phyloP scores from a whole-genome alignment of 805 yeast species.

The Candida koratica region DNA sequence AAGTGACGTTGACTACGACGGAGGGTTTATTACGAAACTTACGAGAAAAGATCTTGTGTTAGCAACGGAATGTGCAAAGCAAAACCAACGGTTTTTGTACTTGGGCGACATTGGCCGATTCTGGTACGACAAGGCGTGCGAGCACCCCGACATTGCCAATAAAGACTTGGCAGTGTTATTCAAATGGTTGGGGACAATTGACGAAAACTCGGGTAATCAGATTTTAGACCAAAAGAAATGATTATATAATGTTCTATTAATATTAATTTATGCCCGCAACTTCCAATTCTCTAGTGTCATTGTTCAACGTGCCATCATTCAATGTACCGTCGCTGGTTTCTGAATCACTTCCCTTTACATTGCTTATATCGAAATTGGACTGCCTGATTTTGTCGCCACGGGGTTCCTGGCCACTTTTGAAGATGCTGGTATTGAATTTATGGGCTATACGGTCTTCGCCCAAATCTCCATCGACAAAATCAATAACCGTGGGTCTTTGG shows the following conservation, averaged over 20 bases:
- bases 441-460: slow-evolving; percentile 17
- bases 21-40: slow-evolving; percentile 48
- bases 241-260: too few relatives aligned
- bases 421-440: slow-evolving; percentile 14
- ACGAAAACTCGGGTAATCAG: slow-evolving; percentile 7
- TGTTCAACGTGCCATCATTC: neutral
- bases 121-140: slow-evolving; percentile 44
- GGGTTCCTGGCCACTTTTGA: slow-evolving; percentile 6
- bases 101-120: slow-evolving; percentile 36
- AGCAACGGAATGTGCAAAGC: slow-evolving; percentile 37
- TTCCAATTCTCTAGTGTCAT: slow-evolving; percentile 5
- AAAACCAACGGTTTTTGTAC: slow-evolving; percentile 32
- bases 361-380: slow-evolving; percentile 17
- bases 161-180: slow-evolving; percentile 41
- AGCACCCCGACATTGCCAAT: slow-evolving; percentile 35
- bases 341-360: slow-evolving; percentile 6
- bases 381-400: slow-evolving; percentile 11
- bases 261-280: slow-evolving; percentile 15
- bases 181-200: slow-evolving; percentile 36
- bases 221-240: too few relatives aligned
- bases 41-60: slow-evolving; percentile 43
- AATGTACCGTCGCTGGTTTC: slow-evolving; percentile 6
- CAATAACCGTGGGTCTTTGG: slow-evolving; percentile 18
- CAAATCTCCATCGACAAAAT: slow-evolving; percentile 25
- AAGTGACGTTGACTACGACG: slow-evolving; percentile 41